Base-by-base conservation (phyloP, 2,329 filamentous ascomycete species). In the Pyrenophora teres region DNA sequence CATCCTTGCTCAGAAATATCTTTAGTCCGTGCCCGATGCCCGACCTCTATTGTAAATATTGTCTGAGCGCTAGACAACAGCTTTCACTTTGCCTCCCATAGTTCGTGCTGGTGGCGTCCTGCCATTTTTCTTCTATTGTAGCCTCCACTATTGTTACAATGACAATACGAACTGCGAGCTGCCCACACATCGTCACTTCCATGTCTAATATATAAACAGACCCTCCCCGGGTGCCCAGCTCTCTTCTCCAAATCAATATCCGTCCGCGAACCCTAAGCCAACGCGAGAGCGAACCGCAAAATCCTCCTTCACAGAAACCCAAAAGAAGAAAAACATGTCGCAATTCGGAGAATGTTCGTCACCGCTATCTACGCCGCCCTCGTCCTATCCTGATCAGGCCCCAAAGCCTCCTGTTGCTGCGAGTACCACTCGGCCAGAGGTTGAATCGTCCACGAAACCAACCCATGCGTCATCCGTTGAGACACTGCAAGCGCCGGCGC, bases 301-400 rank as follows among this genome's bases (percentile, higher is more conserved):
- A 10, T 40, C 27, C 12, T 30, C 32, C n/a, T 35, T 10, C 27
- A 48, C 23, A 9, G 46, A 53, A 39, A 40, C 56, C 46, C 46
- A 40, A 18, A 47, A 39, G 18, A 40, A 27, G 31, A 31, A 41
- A 33, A 42, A 30, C 6, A 62, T 60, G 53, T 45, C 52, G n/a
- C 40, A 46, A 21, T 21, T 46, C 12, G 21, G 32, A 18, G 15
- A 21, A n/a, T 25, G 33, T 35, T 56, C 54, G 15, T 59, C 58
- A 15, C 46, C 62, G 8, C 46, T 61, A 6, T 62, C 62, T 21
- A 57, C 54, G 0, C 40, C 49, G 6, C 48, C 36, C 10, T 49
- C 56, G 6, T 25, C 33, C 10, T 13, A 40, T 31, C 27, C 33
- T 27, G 47, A 52, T 33, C 40, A 45, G 15, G 15, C 27, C 4